Evolutionary conservation across 805 yeast genomes (phyloP), one percentile per base, ranked within the genome.

Genomic region (Metschnikowia dekortorum): DNA sequence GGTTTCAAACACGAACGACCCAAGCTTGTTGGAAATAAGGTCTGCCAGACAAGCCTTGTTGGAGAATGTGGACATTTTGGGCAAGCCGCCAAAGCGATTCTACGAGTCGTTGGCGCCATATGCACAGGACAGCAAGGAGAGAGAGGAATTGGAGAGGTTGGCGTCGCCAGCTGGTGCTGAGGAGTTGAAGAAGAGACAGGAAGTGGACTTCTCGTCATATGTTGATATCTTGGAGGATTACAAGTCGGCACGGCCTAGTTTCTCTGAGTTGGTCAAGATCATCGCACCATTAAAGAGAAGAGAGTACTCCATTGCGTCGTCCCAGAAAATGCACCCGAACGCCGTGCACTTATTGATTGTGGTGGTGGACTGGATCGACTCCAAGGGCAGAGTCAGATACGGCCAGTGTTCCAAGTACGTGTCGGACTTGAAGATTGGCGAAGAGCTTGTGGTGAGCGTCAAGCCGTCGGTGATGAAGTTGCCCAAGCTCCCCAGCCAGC

Each of bases 391-490:
- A 68, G 80, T 79, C 64, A 82, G 97, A 71, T 90, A 70, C 66
- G 98, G 98, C 39, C 98, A 92, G 68, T 89, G 97, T 70, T 92
- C 98, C 46, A 89, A 89, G 70, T 92, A 82, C 69, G 74, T 92
- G 59, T 82, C 96, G 31, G 91, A 89, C 55, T 80, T 92, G 63
- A 58, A 71, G 8, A 77, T 87, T 53, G 97, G 97, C 39, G 78
- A 85, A 45, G 96, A 90, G 66, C 77, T 92, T 51, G 96, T 89
- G 48, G 98, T 92, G 30, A 84, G 94, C 54, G 97, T 92, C 51
- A 92, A 92, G 73, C 96, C 97, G 31, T 89, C 97, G 8, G 97
- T 92, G 42, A 91, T 92, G 97, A 92, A 91, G 71, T 76, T 92
- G 55, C 98, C 98, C 53, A 87, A 91, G 61, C 76, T 82, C 55